Conservation (phyloP, 495 filamentous ascomycete genomes). For the Hypoxylon cercidicola region DNA sequence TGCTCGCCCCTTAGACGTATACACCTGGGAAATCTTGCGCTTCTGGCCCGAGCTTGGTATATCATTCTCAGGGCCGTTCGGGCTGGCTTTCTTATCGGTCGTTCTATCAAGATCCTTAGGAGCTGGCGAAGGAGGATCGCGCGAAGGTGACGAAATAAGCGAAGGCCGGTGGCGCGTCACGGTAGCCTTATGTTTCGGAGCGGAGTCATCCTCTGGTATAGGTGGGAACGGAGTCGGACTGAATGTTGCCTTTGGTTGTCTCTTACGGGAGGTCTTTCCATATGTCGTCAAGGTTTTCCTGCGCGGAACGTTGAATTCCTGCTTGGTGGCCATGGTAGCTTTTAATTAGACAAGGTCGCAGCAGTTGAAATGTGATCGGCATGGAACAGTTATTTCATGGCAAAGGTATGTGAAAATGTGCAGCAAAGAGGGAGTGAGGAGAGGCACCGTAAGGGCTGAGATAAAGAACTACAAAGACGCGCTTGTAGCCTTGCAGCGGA, state of each 20-base stretch:
- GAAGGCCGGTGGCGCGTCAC: conserved; percentile 29
- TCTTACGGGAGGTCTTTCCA: conserved; percentile 49
- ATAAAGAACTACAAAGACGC: conserved; percentile 26
- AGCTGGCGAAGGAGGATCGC: conserved; percentile 25
- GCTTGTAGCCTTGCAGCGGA: conserved; percentile 33
- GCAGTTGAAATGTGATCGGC: conserved; percentile 3
- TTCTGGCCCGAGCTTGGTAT: conserved; percentile 36
- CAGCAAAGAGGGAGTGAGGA: not conserved
- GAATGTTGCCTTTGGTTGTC: conserved; percentile 41
- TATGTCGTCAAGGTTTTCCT: conserved; percentile 54
- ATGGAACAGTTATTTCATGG: conserved; percentile 14
- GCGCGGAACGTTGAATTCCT: conserved; percentile 50
- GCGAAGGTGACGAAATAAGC: conserved; percentile 32
- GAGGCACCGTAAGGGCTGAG: not conserved
- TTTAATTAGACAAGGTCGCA: conserved; percentile 3
- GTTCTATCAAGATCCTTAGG: conserved; percentile 18
- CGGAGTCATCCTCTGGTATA: conserved; percentile 44
- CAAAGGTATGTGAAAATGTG: not conserved
- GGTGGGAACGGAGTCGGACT: conserved; percentile 40
- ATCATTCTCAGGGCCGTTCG: conserved; percentile 8
- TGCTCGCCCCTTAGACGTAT: conserved; percentile 35
- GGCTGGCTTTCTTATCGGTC: conserved; percentile 13
- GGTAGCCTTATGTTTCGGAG: conserved; percentile 33
- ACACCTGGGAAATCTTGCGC: conserved; percentile 47
- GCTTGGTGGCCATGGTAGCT: conserved; percentile 46